Base-by-base conservation (phyloP, 768 basidiomycete genomes). In the Gymnopilus dilepis region DNA sequence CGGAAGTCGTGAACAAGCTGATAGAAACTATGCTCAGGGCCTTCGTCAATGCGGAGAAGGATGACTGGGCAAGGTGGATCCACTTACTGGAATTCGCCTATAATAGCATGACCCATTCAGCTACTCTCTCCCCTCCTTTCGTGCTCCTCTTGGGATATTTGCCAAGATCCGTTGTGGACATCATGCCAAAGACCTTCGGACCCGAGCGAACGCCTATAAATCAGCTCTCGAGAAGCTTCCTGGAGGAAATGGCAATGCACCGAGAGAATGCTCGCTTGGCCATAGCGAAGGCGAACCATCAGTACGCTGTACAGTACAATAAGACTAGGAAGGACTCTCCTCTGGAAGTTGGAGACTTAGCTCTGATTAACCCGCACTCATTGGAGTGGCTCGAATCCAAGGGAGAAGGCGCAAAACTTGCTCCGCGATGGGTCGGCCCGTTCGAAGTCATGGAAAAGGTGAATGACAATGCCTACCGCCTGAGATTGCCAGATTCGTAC, bases 1-100 rank as follows among this genome's bases (percentile, higher is more conserved):
- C 68, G 0, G 63, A 71, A 59, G 24, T 48, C 5, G 53, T 63
- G 0, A 71, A 70, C 28, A 62, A 68, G 54, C 67, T 70, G 63
- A 57, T 73, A 0, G 59, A 67, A 37, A 31, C 52, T 3, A 71
- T 69, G 19, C 62, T 71, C 0, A 48, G 65, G 0, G 57, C 68
- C 13, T 68, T 61, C 40, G 65, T 67, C n/a, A 62, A 63, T 31
- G 34, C 59, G 1, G 40, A 64, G 13, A 69, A 65, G 19, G 43
- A 58, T 3, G 60, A 62, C 3, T 71, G 67, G 69, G 37, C 15
- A 1, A 33, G 61, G 7, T 51, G 57, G 6, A 12, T 71, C 0
- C 48, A 65, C 1, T 57, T 66, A 0, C 53, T 59, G 0, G 61
- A 73, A 61, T 73, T 70, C 48, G 34, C 42, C 4, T 61, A 70